Conservation (phyloP, 768 basidiomycete genomes). For the Stropharia rugosoannulata region DNA sequence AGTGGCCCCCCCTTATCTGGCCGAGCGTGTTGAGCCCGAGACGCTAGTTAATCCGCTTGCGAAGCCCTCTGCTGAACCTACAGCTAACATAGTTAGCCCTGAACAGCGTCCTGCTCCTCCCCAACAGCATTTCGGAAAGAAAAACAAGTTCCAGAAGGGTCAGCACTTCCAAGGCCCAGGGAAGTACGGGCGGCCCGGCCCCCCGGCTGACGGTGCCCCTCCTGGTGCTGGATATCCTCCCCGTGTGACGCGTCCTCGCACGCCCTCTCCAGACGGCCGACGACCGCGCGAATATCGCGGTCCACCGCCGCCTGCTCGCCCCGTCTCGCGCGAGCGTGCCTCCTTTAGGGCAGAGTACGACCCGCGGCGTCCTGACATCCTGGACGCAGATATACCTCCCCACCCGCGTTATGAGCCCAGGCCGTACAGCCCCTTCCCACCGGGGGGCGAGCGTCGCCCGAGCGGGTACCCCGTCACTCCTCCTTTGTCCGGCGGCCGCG, state of each 20-base stretch:
- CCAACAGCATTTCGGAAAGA: constrained; percentile 12
- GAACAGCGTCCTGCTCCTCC: constrained; percentile 2
- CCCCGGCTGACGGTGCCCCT: constrained; percentile 10
- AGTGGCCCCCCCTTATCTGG: constrained; percentile 10
- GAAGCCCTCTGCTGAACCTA: background rate
- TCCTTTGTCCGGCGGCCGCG: constrained; percentile 4
- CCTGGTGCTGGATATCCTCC: constrained; percentile 4
- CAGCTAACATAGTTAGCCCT: background rate
- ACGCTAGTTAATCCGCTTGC: background rate
- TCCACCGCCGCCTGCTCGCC: constrained; percentile 15
- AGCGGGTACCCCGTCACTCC: constrained; percentile 10
- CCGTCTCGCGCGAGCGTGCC: constrained; percentile 32
- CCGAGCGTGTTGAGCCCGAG: constrained; percentile 10
- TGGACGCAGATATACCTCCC: constrained; percentile 30
- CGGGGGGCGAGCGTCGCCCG: constrained; percentile 1
- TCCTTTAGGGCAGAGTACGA: constrained; percentile 40
- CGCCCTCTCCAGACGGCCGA: constrained; percentile 15
- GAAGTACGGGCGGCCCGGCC: background rate
- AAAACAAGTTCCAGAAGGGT: constrained; percentile 13
- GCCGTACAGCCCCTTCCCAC: constrained; percentile 16
- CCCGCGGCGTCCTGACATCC: constrained; percentile 33
- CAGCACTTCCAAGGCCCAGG: constrained; percentile 3
- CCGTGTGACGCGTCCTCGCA: constrained; percentile 15
- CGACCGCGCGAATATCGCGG: constrained; percentile 20
- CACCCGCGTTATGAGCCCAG: constrained; percentile 32